phyloP scores from a whole-genome alignment of 2,329 filamentous ascomycete genomes.

The Talaromyces piceae region DNA sequence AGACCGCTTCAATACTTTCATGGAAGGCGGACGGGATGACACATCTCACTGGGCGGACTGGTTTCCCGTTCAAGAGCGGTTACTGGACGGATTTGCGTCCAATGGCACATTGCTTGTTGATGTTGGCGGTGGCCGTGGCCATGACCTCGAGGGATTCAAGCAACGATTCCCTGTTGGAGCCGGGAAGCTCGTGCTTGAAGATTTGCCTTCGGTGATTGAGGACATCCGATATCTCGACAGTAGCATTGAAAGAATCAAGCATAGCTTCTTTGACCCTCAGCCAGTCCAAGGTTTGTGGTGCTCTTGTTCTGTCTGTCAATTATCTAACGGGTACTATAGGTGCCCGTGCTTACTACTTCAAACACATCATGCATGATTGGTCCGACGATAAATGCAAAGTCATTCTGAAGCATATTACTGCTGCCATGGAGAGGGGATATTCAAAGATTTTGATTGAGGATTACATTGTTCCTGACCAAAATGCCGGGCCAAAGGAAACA shows the following conservation, averaged over 20 bases:
- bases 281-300: not conserved
- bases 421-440: conserved; percentile 24
- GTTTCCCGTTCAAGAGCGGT: conserved; percentile 17
- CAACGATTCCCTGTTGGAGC: conserved; percentile 26
- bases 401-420: conserved; percentile 18
- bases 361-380: conserved; percentile 19
- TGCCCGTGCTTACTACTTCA: conserved; percentile 17
- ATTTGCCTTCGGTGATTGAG: no score
- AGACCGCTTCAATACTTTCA: conserved; percentile 17
- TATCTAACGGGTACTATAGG: no score
- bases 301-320: no score
- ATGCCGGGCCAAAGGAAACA: conserved; percentile 16
- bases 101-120: conserved; percentile 15
- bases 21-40: conserved; percentile 13
- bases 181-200: conserved; percentile 42
- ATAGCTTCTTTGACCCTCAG: conserved; percentile 3
- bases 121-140: conserved; percentile 13
- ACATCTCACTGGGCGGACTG: conserved; percentile 14
- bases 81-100: conserved; percentile 12
- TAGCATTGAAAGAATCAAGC: not conserved
- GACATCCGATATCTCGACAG: not conserved
- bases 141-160: conserved; percentile 19
- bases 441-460: conserved; percentile 39
- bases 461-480: conserved; percentile 30
- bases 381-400: conserved; percentile 13